Base-by-base conservation (phyloP, 2,329 filamentous ascomycete genomes). In the Hirsutella thompsonii region DNA sequence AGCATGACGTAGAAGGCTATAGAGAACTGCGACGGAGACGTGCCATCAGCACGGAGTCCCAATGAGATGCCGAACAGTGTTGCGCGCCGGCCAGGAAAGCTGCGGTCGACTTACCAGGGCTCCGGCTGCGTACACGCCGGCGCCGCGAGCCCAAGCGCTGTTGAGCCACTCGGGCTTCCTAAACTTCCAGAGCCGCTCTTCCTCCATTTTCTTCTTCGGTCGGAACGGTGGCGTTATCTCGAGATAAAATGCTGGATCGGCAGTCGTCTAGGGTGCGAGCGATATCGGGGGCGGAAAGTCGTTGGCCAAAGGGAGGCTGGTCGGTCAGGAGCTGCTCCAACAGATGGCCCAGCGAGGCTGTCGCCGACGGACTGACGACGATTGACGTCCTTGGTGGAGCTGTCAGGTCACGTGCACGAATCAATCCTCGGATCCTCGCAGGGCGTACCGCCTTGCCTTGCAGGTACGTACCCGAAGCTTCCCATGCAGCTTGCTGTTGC, bases 1-100 rank as follows among this genome's bases (percentile, higher is more conserved):
- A 82, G 74, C 61, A 82, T 72, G 55, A 76, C 66, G 66, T 80
- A 81, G 62, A 82, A 82, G 46, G 76, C 76, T 55, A 81, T 63
- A 37, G 77, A 79, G 68, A 79, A 81, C 77, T 80, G 51, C 18
- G 19, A 11, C n/a, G 8, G n/a, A 23, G 20, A 18, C 20, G 18
- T 19, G 20, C n/a, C n/a, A n/a, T 11, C 11, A 28, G 34, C 5
- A 23, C 67, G 19, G 19, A 36, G 8, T 13, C 20, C 20, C 26
- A 10, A 14, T 16, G 20, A 5, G 14, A 23, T 16, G 23, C 5
- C 8, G 19, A 9, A 37, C 20, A 16, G 8, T 4, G 16, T 16
- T 9, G 14, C 14, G 16, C 14, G n/a, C 9, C 14, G 32, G 8
- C 6, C 36, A 20, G 5, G 8, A 30, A 14, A 14, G n/a, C n/a